Base-by-base conservation (phyloP, 305 asterid genomes). In the Andrographis paniculata region DNA sequence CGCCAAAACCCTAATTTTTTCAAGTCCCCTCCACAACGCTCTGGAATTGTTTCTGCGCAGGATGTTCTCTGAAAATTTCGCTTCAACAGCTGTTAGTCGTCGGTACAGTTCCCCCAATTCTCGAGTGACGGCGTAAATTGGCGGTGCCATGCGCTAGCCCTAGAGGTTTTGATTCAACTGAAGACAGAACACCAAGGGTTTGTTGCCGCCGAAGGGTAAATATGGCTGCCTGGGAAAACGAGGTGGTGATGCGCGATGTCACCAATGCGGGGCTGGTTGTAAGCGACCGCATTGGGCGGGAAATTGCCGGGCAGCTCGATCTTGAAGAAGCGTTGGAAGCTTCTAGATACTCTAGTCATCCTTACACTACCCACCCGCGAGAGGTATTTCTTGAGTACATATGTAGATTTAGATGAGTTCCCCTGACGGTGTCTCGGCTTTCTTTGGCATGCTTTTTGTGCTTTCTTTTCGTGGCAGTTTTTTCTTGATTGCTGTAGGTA, bases 301-400 rank as follows among this genome's bases (percentile, higher is more conserved):
- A 87, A 36, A 66, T 81, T 10, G 63, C 75, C 8, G 62, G 75
- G 42, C 96, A 87, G 73, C 68, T 76, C 54, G 99, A 91, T 65
- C 84, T 86, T 2, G 99, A 91, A 61, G 99, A 91, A 59, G 63
- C 95, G 15, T 59, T 91, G 17, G 99, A 91, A 72, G 96, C 99
- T 58, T 78, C 96, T 31, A 77, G 99, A 80, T 91, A 91, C 53
- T 72, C 92, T 12, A 91, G 94, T 52, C 96, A 91, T 63, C 96
- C 99, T 17, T 87, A 87, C 42, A 66, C 96, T 24, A 68, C 93
- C 50, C 96, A 80, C 49, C 96, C 99, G 43, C 83, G 96, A 19
- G 99, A 91, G 96, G 99, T 91, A 60, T 41, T 35, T 30, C 15
- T 46, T 10, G 9, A 22, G 6, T 41, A 23, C 47, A 24, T 4